These are phyloP conservation scores for Xylaria polymorpha DNA, from an alignment of 2,329 filamentous ascomycete species.

Conservation along the genomic window DNA sequence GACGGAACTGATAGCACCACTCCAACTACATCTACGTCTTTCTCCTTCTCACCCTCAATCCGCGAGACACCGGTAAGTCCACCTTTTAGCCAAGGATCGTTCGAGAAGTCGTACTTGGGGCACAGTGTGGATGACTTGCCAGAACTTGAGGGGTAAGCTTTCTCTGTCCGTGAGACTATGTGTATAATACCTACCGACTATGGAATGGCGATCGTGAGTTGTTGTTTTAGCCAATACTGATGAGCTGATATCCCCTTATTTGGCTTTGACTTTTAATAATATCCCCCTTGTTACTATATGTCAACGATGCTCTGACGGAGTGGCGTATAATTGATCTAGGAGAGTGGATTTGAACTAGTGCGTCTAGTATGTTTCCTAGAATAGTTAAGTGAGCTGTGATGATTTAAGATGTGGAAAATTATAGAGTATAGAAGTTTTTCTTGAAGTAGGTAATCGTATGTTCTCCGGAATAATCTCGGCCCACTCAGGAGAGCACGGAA, in stretches of 20 bases:
- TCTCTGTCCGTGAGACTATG: not conserved
- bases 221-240: not conserved
- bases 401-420: no score
- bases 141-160: conserved; percentile 31
- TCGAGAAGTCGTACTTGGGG: conserved; percentile 18
- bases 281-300: not conserved
- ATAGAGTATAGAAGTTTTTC: no score
- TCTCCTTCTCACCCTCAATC: conserved; percentile 26
- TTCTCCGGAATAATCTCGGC: no score
- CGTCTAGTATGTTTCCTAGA: no score
- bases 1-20: conserved; percentile 13
- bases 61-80: conserved; percentile 24
- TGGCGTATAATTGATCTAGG: no score
- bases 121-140: conserved; percentile 21
- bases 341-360: no score
- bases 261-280: not conserved
- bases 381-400: no score
- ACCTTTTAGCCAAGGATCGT: conserved; percentile 22
- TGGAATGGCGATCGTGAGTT: not conserved
- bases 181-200: conserved; percentile 1
- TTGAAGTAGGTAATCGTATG: no score
- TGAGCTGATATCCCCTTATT: not conserved
- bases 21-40: conserved; percentile 17
- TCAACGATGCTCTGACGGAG: not conserved
- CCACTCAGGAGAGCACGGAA: no score